A percentile compares a stretch with the other conserved stretches of the same genome.
Conservation (phyloP, 352 stramenopile genomes). For the Globisporangium cederbergense region DNA sequence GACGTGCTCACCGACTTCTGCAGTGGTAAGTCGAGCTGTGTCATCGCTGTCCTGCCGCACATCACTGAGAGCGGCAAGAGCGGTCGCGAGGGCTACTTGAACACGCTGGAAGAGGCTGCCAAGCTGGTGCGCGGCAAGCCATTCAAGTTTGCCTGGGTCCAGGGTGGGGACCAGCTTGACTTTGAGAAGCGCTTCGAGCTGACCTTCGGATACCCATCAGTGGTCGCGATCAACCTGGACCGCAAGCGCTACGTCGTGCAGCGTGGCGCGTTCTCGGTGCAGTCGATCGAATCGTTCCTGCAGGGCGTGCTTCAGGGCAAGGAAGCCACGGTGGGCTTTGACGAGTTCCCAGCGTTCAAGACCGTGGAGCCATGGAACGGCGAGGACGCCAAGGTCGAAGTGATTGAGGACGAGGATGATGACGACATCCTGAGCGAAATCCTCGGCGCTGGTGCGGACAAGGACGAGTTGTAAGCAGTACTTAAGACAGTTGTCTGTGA, state of each 20-base stretch:
- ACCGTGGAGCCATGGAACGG: constrained; percentile 78
- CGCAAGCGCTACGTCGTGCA: constrained; percentile 84
- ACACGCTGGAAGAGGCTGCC: constrained; percentile 69
- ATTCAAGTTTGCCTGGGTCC: constrained; percentile 90
- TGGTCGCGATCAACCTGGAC: constrained; percentile 87
- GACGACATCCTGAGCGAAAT: constrained; percentile 89
- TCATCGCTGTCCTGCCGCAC: constrained; percentile 87
- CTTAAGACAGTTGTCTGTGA: not conserved
- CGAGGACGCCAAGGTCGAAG: constrained; percentile 70
- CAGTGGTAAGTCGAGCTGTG: constrained; percentile 85
- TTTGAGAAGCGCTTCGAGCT: constrained; percentile 87
- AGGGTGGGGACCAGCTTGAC: constrained; percentile 80
- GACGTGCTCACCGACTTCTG: constrained; percentile 79
- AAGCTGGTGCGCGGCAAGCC: constrained; percentile 88
- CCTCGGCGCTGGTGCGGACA: constrained; percentile 44
- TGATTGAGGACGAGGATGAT: constrained; percentile 78
- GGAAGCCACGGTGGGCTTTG: constrained; percentile 59
- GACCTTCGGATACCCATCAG: constrained; percentile 89
- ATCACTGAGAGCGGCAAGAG: constrained; percentile 87
- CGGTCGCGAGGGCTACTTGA: constrained; percentile 83
- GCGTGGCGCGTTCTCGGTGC: constrained; percentile 62
- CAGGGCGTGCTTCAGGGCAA: constrained; percentile 65
- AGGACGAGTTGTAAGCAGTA: constrained; percentile 71
- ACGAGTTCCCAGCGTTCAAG: constrained; percentile 57
- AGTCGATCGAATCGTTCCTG: constrained; percentile 74